Conservation (phyloP, 148 eudicot genomes). For the Bassia scoparia region DNA sequence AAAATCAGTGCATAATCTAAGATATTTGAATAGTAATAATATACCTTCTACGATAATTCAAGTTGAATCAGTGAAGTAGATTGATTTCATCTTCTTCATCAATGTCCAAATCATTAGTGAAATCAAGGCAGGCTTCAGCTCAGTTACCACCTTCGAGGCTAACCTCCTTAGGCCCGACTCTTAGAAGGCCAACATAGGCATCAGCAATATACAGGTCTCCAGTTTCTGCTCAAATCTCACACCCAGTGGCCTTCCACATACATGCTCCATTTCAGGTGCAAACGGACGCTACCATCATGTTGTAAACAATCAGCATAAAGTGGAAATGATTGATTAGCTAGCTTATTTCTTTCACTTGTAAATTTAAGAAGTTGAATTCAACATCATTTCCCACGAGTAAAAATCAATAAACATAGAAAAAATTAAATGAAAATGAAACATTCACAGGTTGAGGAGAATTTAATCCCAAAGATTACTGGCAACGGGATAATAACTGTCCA, state of each 20-base stretch:
- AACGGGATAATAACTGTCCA: too few species aligned
- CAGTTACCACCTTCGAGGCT: conserved; percentile 26
- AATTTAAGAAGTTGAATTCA: neutral
- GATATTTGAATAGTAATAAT: too few species aligned
- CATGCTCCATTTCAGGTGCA: conserved; percentile 66
- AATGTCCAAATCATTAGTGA: conserved; percentile 47
- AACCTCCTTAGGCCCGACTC: conserved; percentile 55
- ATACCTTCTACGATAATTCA: conserved; percentile 37
- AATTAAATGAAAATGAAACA: too few species aligned
- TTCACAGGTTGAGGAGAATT: too few species aligned
- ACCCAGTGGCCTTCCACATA: conserved; percentile 61
- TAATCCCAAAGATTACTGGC: too few species aligned
- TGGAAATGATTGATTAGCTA: neutral
- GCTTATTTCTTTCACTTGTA: neutral
- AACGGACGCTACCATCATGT: conserved; percentile 46
- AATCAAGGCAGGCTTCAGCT: conserved; percentile 34
- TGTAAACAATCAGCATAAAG: neutral
- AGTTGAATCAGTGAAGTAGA: conserved; percentile 47
- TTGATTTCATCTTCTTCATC: conserved; percentile 34
- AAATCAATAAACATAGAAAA: too few species aligned
- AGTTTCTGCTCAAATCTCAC: conserved; percentile 43
- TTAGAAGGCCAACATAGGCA: conserved; percentile 76
- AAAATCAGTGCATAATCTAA: neutral
- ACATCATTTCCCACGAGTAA: neutral
- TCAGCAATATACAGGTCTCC: conserved; percentile 62